Evolutionary conservation across 371 early-diverging fungal species (phyloP), one percentile per base, ranked within the genome.

Genomic region (Coemansia sp.): DNA sequence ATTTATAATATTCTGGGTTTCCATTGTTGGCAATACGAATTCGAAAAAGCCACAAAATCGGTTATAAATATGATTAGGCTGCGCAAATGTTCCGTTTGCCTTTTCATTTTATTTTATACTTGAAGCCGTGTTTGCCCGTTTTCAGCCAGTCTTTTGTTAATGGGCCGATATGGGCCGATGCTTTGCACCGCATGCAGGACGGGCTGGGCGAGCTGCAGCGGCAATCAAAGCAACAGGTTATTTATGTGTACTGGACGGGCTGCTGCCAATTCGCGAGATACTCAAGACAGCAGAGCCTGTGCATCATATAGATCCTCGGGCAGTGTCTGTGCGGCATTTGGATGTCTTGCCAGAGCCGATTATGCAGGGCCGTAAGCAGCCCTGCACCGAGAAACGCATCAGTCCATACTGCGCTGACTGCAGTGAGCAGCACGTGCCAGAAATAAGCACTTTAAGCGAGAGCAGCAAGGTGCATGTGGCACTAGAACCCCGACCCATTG

Each of bases 121-220:
- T 9, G 8, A 11, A 30, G 54, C 44, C 44, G 16, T 54, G 54
- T 25, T 54, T 30, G 54, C 54, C 16, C 54, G 14, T 54, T n/a
- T 7, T 28, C 44, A 44, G 28, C 28, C 28, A 28, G 28, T 28
- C 28, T 28, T 28, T 28, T 54, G 54, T 54, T 6, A 30, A 54
- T 26, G 30, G 5, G 28, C 54, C 30, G 54, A 23, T 26, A 28
- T 53, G 25, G 54, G 16, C 54, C 8, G 54, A 54, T 16, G 16
- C 28, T 23, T 16, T 54, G 54, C 54, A 54, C 54, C 12, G 28
- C n/a, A n/a, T 28, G 28, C 26, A 14, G 6, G 40, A 26, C 16
- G n/a, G 44, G 23, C 16, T 59, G 25, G 59, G 44, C 21, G 59
- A 59, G 44, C 16, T 59, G 8, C 59, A 44, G 44, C n/a, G 16